These are phyloP conservation scores for Fusarium kyushuense DNA, from an alignment of 2,329 filamentous ascomycete species.

Conservation along the genomic window DNA sequence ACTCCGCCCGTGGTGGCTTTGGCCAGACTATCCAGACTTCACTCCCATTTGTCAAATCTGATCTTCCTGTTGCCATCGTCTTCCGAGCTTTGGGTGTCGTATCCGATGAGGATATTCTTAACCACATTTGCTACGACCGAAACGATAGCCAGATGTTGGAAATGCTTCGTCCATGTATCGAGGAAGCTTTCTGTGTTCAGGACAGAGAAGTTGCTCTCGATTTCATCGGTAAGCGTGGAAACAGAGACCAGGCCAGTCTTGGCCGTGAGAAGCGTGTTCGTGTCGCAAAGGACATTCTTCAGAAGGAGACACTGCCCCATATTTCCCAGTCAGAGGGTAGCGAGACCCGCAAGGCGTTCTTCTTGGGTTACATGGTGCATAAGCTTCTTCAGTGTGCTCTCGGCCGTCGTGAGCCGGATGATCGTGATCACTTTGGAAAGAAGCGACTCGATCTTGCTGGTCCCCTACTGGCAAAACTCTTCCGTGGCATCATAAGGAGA, in stretches of 20 bases:
- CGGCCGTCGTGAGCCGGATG: slow-evolving; percentile 92
- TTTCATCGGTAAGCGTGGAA: slow-evolving; percentile 93
- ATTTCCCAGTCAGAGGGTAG: slow-evolving; percentile 96
- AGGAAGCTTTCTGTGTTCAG: slow-evolving; percentile 96
- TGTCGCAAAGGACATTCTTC: slow-evolving; percentile 92
- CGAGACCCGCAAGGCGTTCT: slow-evolving; percentile 96
- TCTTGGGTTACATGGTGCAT: slow-evolving; percentile 99
- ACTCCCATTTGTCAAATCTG: slow-evolving; percentile 91
- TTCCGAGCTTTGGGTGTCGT: slow-evolving; percentile 96
- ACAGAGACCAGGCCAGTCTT: slow-evolving; percentile 69
- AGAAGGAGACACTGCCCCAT: slow-evolving; percentile 96
- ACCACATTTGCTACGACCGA: slow-evolving; percentile 96
- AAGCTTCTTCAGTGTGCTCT: slow-evolving; percentile 93
- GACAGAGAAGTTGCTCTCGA: slow-evolving; percentile 94
- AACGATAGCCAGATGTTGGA: slow-evolving; percentile 97
- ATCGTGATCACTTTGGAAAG: slow-evolving; percentile 99
- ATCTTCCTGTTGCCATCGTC: slow-evolving; percentile 93
- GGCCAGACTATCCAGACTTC: slow-evolving; percentile 91
- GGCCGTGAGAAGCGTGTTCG: slow-evolving; percentile 89
- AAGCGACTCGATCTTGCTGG: slow-evolving; percentile 97
- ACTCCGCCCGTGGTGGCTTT: slow-evolving; percentile 79
- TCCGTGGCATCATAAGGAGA: slow-evolving; percentile 90
- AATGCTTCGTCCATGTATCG: slow-evolving; percentile 96
- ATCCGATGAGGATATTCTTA: slow-evolving; percentile 96
- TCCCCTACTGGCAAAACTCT: slow-evolving; percentile 93